Evolutionary conservation across 2,329 filamentous ascomycete species (phyloP).

Genomic region (Cordyceps fumosorosea): DNA sequence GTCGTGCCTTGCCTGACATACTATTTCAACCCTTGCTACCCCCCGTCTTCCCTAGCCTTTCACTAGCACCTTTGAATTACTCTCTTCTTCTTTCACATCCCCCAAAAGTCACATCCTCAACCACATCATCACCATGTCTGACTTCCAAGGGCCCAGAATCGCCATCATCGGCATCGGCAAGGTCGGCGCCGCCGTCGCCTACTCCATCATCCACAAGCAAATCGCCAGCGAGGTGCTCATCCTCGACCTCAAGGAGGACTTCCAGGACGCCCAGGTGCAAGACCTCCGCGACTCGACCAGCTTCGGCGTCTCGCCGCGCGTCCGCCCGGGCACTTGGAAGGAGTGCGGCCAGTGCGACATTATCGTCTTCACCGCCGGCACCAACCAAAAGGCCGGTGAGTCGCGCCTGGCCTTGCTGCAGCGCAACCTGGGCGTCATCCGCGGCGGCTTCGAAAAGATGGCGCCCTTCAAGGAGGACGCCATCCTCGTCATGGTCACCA

Average conservation of each 20-base stretch:
- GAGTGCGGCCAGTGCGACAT: slow-evolving; percentile 49
- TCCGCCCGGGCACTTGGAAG: slow-evolving; percentile 36
- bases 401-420: slow-evolving; percentile 11
- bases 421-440: slow-evolving; percentile 41
- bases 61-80: background rate
- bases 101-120: background rate
- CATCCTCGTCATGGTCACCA: slow-evolving; percentile 45
- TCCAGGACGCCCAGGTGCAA: slow-evolving; percentile 42
- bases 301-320: slow-evolving; percentile 33
- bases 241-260: slow-evolving; percentile 41
- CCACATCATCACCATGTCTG: slow-evolving; percentile 8
- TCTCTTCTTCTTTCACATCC: background rate
- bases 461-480: slow-evolving; percentile 39
- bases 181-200: slow-evolving; percentile 44
- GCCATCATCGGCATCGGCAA: slow-evolving; percentile 45
- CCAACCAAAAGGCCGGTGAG: slow-evolving; percentile 32
- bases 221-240: slow-evolving; percentile 45
- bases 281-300: slow-evolving; percentile 46
- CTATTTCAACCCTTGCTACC: slow-evolving; percentile 11
- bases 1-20: background rate
- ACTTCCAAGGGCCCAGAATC: slow-evolving; percentile 22
- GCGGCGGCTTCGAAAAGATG: slow-evolving; percentile 41
- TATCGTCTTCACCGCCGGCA: slow-evolving; percentile 47
- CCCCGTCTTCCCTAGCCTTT: background rate
- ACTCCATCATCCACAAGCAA: slow-evolving; percentile 43